These are phyloP conservation scores for Rhynchospora pubera DNA, from an alignment of 176 grass and related monocot genomes.

Conservation along the genomic window DNA sequence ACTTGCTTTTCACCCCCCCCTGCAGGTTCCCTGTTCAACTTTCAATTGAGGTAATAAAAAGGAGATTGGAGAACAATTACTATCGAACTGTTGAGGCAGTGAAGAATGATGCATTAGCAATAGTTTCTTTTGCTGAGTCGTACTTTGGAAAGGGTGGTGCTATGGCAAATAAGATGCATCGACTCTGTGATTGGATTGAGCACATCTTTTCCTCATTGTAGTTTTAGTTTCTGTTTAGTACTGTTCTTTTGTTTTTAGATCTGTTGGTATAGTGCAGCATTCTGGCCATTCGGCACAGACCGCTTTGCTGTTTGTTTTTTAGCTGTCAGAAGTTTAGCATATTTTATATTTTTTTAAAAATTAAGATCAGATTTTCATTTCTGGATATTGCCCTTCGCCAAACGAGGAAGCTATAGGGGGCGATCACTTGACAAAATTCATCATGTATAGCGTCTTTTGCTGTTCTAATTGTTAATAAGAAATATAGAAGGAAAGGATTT, in stretches of 20 bases:
- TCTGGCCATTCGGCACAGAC: slow-evolving; percentile 14
- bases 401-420: slow-evolving; percentile 13
- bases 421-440: not conserved
- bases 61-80: slow-evolving; percentile 67
- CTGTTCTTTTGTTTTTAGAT: not conserved
- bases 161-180: slow-evolving; percentile 51
- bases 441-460: not conserved
- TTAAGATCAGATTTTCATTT: not conserved
- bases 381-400: not conserved
- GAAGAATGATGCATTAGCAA: slow-evolving; percentile 63
- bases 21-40: slow-evolving; percentile 77
- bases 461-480: slow-evolving; percentile 1
- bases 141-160: slow-evolving; percentile 61
- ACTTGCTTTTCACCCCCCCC: not conserved
- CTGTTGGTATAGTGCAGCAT: slow-evolving; percentile 4
- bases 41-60: slow-evolving; percentile 80
- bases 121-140: slow-evolving; percentile 50
- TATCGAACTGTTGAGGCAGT: slow-evolving; percentile 73
- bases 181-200: slow-evolving; percentile 46
- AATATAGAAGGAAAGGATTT: not conserved
- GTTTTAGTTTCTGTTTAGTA: slow-evolving; percentile 14
- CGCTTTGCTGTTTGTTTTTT: not conserved
- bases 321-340: not conserved
- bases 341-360: not conserved
- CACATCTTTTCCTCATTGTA: slow-evolving; percentile 44